Evolutionary conservation across 495 filamentous ascomycete genomes (phyloP).

Genomic region (Aspergillus mulundensis): DNA sequence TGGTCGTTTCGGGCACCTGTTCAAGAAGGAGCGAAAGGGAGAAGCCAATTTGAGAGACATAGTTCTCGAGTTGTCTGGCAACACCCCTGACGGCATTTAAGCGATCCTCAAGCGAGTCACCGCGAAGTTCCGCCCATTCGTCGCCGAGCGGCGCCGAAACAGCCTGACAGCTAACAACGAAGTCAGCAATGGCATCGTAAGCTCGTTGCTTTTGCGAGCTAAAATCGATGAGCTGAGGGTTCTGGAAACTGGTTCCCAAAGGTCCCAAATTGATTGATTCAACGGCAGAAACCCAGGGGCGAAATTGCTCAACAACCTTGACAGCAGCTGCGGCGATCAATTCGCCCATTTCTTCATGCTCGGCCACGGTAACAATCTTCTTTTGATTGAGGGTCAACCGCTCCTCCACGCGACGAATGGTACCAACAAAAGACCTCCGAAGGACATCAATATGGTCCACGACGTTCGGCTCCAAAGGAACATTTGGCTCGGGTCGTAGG

Average conservation of each 20-base stretch:
- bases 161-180: slow-evolving; percentile 79
- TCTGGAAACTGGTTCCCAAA: slow-evolving; percentile 70
- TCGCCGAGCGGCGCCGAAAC: slow-evolving; percentile 86
- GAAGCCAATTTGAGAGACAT: slow-evolving; percentile 81
- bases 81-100: slow-evolving; percentile 72
- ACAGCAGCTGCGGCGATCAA: slow-evolving; percentile 67
- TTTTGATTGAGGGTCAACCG: slow-evolving; percentile 71
- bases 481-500: slow-evolving; percentile 64
- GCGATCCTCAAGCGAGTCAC: slow-evolving; percentile 85
- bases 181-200: slow-evolving; percentile 88
- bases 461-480: slow-evolving; percentile 66
- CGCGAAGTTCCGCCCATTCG: slow-evolving; percentile 91
- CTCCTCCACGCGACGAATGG: slow-evolving; percentile 81
- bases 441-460: slow-evolving; percentile 82
- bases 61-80: slow-evolving; percentile 75
- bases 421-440: slow-evolving; percentile 71
- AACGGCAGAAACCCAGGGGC: slow-evolving; percentile 79
- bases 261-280: slow-evolving; percentile 83
- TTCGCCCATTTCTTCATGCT: slow-evolving; percentile 71
- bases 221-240: slow-evolving; percentile 83
- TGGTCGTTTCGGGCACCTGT: slow-evolving; percentile 53
- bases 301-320: slow-evolving; percentile 79
- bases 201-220: slow-evolving; percentile 83
- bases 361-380: slow-evolving; percentile 65
- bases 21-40: slow-evolving; percentile 84